phyloP scores from a whole-genome alignment of 176 grass and related monocot species.

The Musa acuminata region DNA sequence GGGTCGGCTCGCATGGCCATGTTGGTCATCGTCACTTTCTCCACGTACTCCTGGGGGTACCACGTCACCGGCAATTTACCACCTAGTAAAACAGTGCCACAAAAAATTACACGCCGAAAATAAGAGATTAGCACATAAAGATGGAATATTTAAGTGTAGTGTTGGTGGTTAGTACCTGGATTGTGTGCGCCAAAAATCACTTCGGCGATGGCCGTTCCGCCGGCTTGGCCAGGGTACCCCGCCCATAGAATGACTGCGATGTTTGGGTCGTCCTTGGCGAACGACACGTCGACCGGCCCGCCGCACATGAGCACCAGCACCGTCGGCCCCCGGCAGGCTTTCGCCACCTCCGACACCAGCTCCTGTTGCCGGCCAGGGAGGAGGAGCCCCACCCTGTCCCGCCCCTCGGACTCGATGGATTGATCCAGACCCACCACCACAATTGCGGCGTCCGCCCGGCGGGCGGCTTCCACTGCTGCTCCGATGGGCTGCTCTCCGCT shows the following conservation, averaged over 20 bases:
- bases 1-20: constrained; percentile 70
- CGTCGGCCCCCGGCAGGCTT: constrained; percentile 36
- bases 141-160: no score
- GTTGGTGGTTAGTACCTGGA: constrained; percentile 29
- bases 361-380: constrained; percentile 65
- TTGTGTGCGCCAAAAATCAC: constrained; percentile 63
- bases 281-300: constrained; percentile 53
- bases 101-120: neutral
- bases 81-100: constrained; percentile 25
- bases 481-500: constrained; percentile 39
- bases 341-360: constrained; percentile 60
- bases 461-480: constrained; percentile 21
- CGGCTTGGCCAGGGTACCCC: constrained; percentile 72
- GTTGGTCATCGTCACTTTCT: constrained; percentile 61
- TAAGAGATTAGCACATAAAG: neutral
- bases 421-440: constrained; percentile 57
- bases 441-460: constrained; percentile 38
- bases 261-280: constrained; percentile 42
- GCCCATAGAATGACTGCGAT: constrained; percentile 57
- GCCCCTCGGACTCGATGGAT: constrained; percentile 43
- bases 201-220: constrained; percentile 67
- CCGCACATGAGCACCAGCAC: constrained; percentile 63
- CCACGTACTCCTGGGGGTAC: constrained; percentile 64
- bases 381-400: constrained; percentile 37
- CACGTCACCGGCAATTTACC: constrained; percentile 87